Evolutionary conservation across 1,284 basidiomycete species (phyloP), one percentile per base, ranked within the genome.

Genomic region (Moesziomyces sp.): DNA sequence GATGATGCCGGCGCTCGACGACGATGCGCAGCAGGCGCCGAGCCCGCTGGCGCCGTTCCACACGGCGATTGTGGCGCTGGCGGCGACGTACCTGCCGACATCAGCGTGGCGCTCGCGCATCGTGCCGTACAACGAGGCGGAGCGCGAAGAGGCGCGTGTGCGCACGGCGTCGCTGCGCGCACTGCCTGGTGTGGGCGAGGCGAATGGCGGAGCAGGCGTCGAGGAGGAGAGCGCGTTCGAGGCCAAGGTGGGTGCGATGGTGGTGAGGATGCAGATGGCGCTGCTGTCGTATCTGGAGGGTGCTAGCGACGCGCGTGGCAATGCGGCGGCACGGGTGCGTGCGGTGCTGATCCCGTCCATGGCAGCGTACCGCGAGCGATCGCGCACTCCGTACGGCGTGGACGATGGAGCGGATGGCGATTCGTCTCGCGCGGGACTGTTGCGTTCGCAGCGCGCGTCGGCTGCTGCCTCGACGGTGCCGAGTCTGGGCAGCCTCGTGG

Each of bases 401-500:
- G 59, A 65, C 3, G 55, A 63, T 26, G 64, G 56, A 38, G 51
- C n/a, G 3, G 58, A 60, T 24, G 58, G 51, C 43, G 62, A 68
- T 45, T 44, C 52, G 43, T 66, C 62, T n/a, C 58, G 59, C 35
- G 58, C 59, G n/a, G 59, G 70, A 19, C 63, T 62, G 48, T 58
- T 71, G 30, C 64, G 60, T 18, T 62, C 64, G 47, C 59, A 74
- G 26, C 72, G 61, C 14, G 61, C 58, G 4, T 59, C 58, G 28
- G 58, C 72, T 16, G 66, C 66, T 0, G 58, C 68, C 11, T 68
- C 70, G 5, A 63, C 68, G 11, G 88, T 91, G 19, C 92, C 93
- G 9, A 92, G 91, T 0, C 86, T 95, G 11, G 91, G 91, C 5
- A 90, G 92, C 66, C 88, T 90, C 0, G 87, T 93, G 21, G 89